Evolutionary conservation across 129 eudicot species (phyloP).

Genomic region (Pittosporum tobira): DNA sequence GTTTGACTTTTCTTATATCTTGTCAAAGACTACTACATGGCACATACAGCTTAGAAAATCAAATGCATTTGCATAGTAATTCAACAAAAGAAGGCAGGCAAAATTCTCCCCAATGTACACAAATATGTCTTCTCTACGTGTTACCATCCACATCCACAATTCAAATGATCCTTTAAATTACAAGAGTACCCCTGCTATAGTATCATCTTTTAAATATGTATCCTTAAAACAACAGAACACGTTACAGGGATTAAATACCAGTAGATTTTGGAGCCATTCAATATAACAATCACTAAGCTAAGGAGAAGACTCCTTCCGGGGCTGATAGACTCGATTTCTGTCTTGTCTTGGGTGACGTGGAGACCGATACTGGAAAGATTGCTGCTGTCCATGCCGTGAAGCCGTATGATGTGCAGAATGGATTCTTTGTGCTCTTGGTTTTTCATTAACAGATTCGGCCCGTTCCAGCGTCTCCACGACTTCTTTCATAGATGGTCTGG

Average conservation of each 20-base stretch:
- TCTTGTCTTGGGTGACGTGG: constrained; percentile 24
- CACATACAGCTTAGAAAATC: too few relatives aligned
- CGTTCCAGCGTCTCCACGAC: constrained; percentile 54
- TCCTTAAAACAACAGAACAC: constrained; percentile 8
- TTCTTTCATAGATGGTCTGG: constrained; percentile 67
- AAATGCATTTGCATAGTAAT: too few relatives aligned
- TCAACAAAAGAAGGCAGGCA: too few relatives aligned
- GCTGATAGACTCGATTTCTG: constrained; percentile 18
- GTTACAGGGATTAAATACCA: neutral
- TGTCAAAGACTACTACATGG: too few relatives aligned
- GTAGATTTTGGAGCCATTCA: neutral
- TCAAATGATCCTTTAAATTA: too few relatives aligned
- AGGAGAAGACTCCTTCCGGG: neutral
- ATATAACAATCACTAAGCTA: neutral
- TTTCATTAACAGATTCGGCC: constrained; percentile 40
- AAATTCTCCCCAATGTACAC: too few relatives aligned
- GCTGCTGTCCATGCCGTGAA: constrained; percentile 20
- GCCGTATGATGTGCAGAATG: constrained; percentile 25
- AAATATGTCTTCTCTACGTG: too few relatives aligned
- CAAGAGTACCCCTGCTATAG: neutral
- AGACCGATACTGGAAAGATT: constrained; percentile 30
- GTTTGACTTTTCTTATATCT: too few relatives aligned
- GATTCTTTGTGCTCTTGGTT: constrained; percentile 44
- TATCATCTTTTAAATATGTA: neutral
- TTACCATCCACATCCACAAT: too few relatives aligned